Evolutionary conservation across 139 green algal species (phyloP), one percentile per base, ranked within the genome.

Genomic region (Picochlorum sp.): DNA sequence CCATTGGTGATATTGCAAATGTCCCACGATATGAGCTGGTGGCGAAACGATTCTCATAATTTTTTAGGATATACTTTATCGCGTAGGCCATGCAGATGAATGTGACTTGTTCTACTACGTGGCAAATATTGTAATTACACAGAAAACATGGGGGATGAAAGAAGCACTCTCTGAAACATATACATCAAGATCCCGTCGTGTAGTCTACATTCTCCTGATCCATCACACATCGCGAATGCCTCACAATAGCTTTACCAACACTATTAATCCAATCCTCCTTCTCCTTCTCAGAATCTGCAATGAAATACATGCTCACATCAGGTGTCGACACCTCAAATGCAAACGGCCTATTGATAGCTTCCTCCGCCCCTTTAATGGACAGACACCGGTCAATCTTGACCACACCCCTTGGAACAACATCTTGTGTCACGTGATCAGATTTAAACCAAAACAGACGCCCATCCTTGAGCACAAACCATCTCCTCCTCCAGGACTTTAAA

Each of bases 251-350:
- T 3, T 86, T 73, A 3, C 94, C 94, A 23, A 99, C 88, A 13
- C 89, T 81, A 69, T 96, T 98, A 64, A 99, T 98, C 94, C 94
- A 99, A 62, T 98, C 92, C 80, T 99, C 94, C 78, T 97, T 97
- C 34, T 97, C 89, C 72, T 87, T 74, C 15, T 68, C 52, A 20
- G 18, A 24, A 63, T 71, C 32, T 14, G 72, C 46, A 26, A 96
- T 92, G 79, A 96, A 96, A 71, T 87, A 97, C 84, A 95, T 91
- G 18, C 64, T 84, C 49, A 80, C 75, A 3, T 85, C 71, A 13
- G 74, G 74, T 4, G 87, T 98, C 14, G 84, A 89, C 56, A 99
- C 88, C 78, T 99, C 94, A 80, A 99, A 99, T 0, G 91, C 88
- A 71, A 91, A 80, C 0, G 88, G 84, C 77, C 89, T 94, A 82